Conservation (phyloP, 164 flowering plant species). For the Umbellularia californica region DNA sequence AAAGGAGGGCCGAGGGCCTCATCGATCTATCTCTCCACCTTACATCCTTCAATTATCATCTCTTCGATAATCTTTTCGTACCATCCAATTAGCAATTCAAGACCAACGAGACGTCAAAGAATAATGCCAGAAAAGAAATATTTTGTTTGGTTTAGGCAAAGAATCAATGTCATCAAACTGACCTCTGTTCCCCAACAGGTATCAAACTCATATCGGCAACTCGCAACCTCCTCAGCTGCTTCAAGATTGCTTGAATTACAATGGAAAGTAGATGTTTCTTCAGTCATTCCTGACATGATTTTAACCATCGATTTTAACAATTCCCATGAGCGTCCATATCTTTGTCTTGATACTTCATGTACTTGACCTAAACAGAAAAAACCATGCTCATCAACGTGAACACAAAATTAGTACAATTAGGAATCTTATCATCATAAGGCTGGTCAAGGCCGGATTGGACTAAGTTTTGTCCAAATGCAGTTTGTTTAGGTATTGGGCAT, state of each 20-base stretch:
- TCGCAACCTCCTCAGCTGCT: constrained; percentile 36
- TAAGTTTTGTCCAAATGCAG: too few relatives aligned
- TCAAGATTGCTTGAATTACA: constrained; percentile 26
- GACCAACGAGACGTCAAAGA: neutral
- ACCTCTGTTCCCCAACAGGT: constrained; percentile 57
- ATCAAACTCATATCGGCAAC: constrained; percentile 37
- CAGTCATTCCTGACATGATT: neutral
- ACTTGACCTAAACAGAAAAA: neutral
- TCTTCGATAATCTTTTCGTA: neutral
- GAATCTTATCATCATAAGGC: neutral
- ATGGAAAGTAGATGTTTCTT: neutral
- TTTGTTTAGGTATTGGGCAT: too few relatives aligned
- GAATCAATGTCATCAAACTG: neutral
- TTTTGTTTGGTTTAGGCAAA: neutral
- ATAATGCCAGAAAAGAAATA: neutral
- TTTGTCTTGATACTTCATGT: neutral
- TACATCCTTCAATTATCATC: too few relatives aligned
- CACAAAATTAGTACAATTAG: too few relatives aligned
- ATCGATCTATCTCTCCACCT: neutral
- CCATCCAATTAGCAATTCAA: neutral
- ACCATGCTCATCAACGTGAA: neutral
- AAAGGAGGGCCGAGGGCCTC: neutral
- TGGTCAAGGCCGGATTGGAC: too few relatives aligned
- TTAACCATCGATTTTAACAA: constrained; percentile 25
- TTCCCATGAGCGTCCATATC: constrained; percentile 36